Conservation (phyloP, 2,329 filamentous ascomycete species). For the Fusarium devonianum region DNA sequence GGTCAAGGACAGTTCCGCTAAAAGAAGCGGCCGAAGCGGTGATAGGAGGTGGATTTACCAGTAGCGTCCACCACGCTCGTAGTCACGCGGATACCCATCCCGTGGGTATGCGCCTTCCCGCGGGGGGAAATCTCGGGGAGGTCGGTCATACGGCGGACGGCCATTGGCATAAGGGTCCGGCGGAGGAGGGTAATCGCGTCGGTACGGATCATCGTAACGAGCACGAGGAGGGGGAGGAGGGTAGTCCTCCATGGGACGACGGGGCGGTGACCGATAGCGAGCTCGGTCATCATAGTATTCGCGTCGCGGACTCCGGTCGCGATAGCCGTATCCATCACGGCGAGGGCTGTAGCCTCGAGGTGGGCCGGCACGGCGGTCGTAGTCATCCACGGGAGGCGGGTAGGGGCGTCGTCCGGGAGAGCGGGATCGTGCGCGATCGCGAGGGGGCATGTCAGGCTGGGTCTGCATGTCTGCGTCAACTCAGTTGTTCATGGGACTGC, state of each 20-base stretch:
- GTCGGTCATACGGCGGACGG: constrained; percentile 63
- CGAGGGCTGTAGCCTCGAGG: constrained; percentile 87
- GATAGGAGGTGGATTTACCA: constrained; percentile 52
- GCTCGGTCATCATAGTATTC: constrained; percentile 89
- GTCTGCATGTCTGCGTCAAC: constrained; percentile 59
- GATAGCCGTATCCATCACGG: constrained; percentile 76
- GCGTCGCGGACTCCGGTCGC: constrained; percentile 83
- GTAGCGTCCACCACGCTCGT: constrained; percentile 59
- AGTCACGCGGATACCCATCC: constrained; percentile 56
- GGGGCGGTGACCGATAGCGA: constrained; percentile 81
- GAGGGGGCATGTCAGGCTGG: constrained; percentile 76
- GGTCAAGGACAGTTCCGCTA: constrained; percentile 48
- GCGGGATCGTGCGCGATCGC: constrained; percentile 79
- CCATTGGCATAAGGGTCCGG: constrained; percentile 68
- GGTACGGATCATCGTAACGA: constrained; percentile 80
- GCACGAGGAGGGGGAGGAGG: constrained; percentile 70
- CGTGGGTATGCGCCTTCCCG: constrained; percentile 50
- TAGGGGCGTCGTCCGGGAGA: constrained; percentile 73
- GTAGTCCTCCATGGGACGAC: constrained; percentile 81
- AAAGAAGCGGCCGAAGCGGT: constrained; percentile 36
- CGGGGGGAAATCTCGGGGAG: constrained; percentile 60
- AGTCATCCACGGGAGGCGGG: constrained; percentile 75
- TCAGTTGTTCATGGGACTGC: background rate
- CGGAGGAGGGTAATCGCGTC: constrained; percentile 70
- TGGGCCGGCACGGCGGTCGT: constrained; percentile 79